Base-by-base conservation (phyloP, 2,329 filamentous ascomycete species). In the Aspergillus sp. region DNA sequence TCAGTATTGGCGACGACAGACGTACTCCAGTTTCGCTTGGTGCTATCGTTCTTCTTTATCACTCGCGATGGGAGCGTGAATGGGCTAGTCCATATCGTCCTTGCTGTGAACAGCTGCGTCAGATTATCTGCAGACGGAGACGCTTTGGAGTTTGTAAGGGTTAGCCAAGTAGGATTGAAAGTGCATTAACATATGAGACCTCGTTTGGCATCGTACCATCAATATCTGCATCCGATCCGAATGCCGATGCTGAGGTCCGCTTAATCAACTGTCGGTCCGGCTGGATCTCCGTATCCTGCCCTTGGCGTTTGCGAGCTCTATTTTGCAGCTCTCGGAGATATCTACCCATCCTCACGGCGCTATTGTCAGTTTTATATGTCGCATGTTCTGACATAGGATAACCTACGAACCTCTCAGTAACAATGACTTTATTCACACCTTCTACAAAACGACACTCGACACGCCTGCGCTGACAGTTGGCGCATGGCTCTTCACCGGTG, bases 401-500 rank as follows among this genome's bases (percentile, higher is more conserved):
- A 12, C 9, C 7, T 10, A 17, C n/a, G 17, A 17, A 76, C 75
- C 68, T 76, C 53, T 76, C 73, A 12, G 71, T 67, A 7, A 76
- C 72, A 36, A 70, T 63, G 7, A 76, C 67, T 55, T 70, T 76
- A 36, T 60, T 66, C 4, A 65, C 48, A 4, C 49, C 65, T 1
- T 76, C 73, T 3, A 66, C 63, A 38, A 77, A 78, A 5, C 59
- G 70, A 53, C 76, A 78, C 23, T 63, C 52, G 15, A 62, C 23
- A 15, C 52, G 25, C 17, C 62, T 60, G 19, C 65, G 57, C 25
- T 57, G 56, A 39, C 68, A 70, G 57, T 70, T 70, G 19, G 58
- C 70, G 63, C 78, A 80, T 21, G 77, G 78, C 43, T 72, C 65
- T 4, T 67, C 59, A n/a, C 77, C 78, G 19, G 76, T 75, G 67